Evolutionary conservation across 371 early-diverging fungal species (phyloP).

Genomic region (Rhizomucor miehei): DNA sequence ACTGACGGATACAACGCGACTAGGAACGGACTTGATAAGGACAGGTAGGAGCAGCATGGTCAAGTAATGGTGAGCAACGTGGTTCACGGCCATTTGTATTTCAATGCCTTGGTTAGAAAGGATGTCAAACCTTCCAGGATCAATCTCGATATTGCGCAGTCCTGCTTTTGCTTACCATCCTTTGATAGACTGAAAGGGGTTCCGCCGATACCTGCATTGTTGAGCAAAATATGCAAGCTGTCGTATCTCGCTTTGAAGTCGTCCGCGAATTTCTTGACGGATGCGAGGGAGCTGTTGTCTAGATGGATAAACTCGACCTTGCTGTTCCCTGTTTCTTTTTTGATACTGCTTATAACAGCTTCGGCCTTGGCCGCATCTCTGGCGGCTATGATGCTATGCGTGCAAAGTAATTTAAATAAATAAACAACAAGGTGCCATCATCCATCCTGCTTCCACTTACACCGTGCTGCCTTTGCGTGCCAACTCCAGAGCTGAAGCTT

Average conservation of each 20-base stretch:
- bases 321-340: conserved; percentile 47
- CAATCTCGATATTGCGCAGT: not conserved
- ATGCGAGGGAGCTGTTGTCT: conserved; percentile 55
- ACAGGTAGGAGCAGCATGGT: conserved; percentile 63
- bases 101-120: conserved; percentile 24
- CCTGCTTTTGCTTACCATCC: conserved; percentile 56
- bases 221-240: conserved; percentile 62
- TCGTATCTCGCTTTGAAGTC: conserved; percentile 39
- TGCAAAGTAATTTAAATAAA: too few species aligned
- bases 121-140: too few species aligned
- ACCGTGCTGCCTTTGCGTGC: conserved; percentile 59
- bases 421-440: too few species aligned
- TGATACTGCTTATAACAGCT: conserved; percentile 49
- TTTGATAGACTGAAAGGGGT: conserved; percentile 56
- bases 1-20: conserved; percentile 57
- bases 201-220: conserved; percentile 72
- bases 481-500: conserved; percentile 54
- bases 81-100: conserved; percentile 55
- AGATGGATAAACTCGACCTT: conserved; percentile 54
- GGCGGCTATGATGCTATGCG: conserved; percentile 50
- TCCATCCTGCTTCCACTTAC: conserved; percentile 17
- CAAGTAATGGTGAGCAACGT: conserved; percentile 74
- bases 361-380: conserved; percentile 44
- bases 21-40: conserved; percentile 48
- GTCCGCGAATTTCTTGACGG: conserved; percentile 53